Percentiles rank a stretch among this genome's conserved stretches.
These are phyloP conservation scores for slime mould (Dictyostelium discoideum) DNA, from an alignment of 78 protist genomes.

Conservation along the genomic window dicty_2.7 NC_007089.4:975001-975500, in stretches of 20 bases:
- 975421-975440: constrained; percentile 79
- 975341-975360: too few relatives aligned
- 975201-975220: constrained; percentile 64
- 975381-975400: too few relatives aligned
- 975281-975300: constrained; percentile 57
- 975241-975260: constrained; percentile 50
- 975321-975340: neutral
- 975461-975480: constrained; percentile 82
- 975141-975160: constrained; percentile 80
- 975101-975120: constrained; percentile 25
- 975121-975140: constrained; percentile 73
- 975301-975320: neutral
- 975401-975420: constrained; percentile 71
- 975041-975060: neutral
- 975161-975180: constrained; percentile 71
- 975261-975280: constrained; percentile 81
- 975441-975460: constrained; percentile 76
- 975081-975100: constrained; percentile 68
- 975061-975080: constrained; percentile 64
- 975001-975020: neutral
- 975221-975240: neutral
- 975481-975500: constrained; percentile 84
- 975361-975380: too few relatives aligned
- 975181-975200: constrained; percentile 76
- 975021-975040: neutral